Base-by-base conservation (phyloP, 1,139 yeast genomes). In the Taphrina betulina region DNA sequence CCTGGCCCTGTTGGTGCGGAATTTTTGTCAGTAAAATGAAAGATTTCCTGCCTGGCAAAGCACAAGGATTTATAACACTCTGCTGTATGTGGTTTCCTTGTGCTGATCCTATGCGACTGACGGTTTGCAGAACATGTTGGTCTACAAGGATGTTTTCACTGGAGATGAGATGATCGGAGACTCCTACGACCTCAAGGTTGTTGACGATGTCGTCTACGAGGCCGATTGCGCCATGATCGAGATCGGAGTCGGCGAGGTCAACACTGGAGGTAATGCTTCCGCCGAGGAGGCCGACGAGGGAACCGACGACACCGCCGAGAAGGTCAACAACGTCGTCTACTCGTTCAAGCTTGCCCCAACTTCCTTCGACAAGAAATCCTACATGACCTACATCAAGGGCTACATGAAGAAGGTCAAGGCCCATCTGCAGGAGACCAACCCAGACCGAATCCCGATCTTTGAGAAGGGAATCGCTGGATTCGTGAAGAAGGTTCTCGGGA, bases 191-290 rank as follows among this genome's bases (percentile, higher is more conserved):
- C 72, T 81, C 73, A 84, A 78, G 72, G 77, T 76, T 73, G 96
- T 92, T 65, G 95, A 86, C 69, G 87, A 80, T 65, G 96, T 80
- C 69, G 87, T 90, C 74, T 87, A 80, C 81, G 99, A 92, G 80
- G 98, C 95, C 65, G 88, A 92, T 82, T 88, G 97, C 78, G 78
- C 81, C 70, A 83, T 88, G 92, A 82, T 92, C 76, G 83, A 78
- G 69, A 85, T 90, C 69, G 83, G 80, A 74, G 76, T 76, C 60
- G 87, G 87, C 72, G 90, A 90, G 72, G 82, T 92, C 68, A 97
- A 92, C 75, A 92, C 92, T 75, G 98, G 98, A 78, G 98, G 95
- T 71, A 92, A 94, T 84, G 96, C 99, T 72, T 88, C 96, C 69
- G 96, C 97, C 68, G 99, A 92, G 78, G 97, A 78, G 65, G 95